Evolutionary conservation across 129 eudicot genomes (phyloP), one percentile per base, ranked within the genome.

Genomic region (Calendula officinalis): DNA sequence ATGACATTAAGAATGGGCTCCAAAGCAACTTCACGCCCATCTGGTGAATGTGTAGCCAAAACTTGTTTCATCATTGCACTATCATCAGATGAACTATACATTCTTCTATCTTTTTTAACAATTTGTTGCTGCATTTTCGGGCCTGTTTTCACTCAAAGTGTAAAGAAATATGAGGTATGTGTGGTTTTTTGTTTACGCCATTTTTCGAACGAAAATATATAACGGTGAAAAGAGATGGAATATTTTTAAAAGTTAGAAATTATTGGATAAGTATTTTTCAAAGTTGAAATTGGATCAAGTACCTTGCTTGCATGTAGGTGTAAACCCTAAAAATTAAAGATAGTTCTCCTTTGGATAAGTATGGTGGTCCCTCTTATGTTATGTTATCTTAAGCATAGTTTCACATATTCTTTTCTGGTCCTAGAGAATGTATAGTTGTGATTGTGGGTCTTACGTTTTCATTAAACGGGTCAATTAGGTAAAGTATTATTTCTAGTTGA

Each of bases 221-320:
- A 90, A 66, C 67, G 84, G 41, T 59, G 66, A 68, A 64, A 65
- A 46, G 65, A 63, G 66, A 2, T n/a, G 68, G 81, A 64, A 84
- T 69, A 81, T 65, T 0, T 22, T 22, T 22, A 22, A 22, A 22
- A 22, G 30, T 22, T 22, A n/a, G 30, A 22, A 22, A 22, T 22
- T 22, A 22, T 22, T 22, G 30, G 30, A 22, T 22, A 22, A 22
- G 30, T 22, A 22, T 22, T 22, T 22, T 47, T 48, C 62, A 66
- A 82, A 82, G 77, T 22, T 33, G 22, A 37, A 16, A 15, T 34
- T 81, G 92, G 72, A 86, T 81, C 89, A 79, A 82, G 89, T 90
- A 77, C 97, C 95, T 90, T 90, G 74, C 97, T 90, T 90, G 95
- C 64, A 66, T 67, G 74, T 67, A 60, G 75, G 80, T 73, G 66